Base-by-base conservation (phyloP, 805 yeast genomes). In the Sugiyamaella americana region DNA sequence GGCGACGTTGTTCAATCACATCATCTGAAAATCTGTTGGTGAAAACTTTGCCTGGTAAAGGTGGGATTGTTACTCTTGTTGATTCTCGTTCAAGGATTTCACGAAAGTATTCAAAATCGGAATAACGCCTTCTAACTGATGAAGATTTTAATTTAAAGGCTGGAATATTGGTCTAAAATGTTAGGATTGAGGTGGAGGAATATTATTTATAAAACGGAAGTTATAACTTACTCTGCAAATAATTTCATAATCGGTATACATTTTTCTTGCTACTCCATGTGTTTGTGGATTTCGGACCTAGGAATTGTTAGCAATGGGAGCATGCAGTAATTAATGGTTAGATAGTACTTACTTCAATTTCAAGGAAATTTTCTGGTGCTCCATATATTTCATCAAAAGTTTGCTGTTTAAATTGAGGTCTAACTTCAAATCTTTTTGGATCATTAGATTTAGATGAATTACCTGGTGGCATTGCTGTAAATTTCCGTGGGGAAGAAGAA, bases 321-420 rank as follows among this genome's bases (percentile, higher is more conserved):
- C 11, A 26, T 8, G 32, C 11, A 13, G 32, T 26, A 13, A 8
- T 8, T 13, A n/a, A n/a, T n/a, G n/a, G n/a, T n/a, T n/a, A n/a
- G n/a, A n/a, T n/a, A n/a, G 43, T 36, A 13, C n/a, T 50, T 49
- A 88, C 95, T 64, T 89, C 97, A 30, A 93, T 80, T 66, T 91
- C 98, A 36, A 91, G 73, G 59, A 88, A 87, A 66, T 87, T 87
- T 64, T 93, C 98, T 0, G 97, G 98, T 57, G 85, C 95, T 0
- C 94, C 96, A 60, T 93, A 93, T 37, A 85, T 74, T 57, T 87
- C 95, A 52, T 79, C 84, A 62, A 81, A 82, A 2, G 87, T 74
- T 63, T 84, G 91, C 50, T 72, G 74, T 54, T 69, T 75, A 52
- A 66, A 61, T 50, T 60, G 67, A 50, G 69, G 71, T n/a, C 70